Evolutionary conservation across 345 rosid species (phyloP).

Genomic region (Moricandia arvensis): DNA sequence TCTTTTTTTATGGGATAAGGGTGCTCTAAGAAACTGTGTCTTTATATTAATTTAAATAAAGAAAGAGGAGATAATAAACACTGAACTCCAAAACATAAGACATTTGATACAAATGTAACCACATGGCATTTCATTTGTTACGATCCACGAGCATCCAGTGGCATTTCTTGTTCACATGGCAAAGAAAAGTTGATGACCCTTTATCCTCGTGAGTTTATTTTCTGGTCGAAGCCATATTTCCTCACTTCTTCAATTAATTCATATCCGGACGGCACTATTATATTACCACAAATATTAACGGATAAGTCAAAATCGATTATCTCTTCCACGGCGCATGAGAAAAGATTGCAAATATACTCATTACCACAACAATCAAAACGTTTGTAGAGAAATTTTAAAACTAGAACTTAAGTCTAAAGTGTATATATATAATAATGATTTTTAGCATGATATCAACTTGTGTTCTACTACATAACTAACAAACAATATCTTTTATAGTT

Average conservation of each 20-base stretch:
- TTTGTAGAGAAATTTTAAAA: background rate
- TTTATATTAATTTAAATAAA: background rate
- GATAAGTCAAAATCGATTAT: background rate
- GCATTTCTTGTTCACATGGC: constrained; percentile 27
- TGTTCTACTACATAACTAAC: background rate
- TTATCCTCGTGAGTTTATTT: constrained; percentile 19
- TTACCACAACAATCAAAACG: background rate
- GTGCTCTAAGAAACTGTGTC: too few relatives aligned
- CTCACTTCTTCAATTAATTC: constrained; percentile 18
- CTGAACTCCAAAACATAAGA: background rate
- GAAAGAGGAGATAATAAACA: background rate
- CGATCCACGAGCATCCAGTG: constrained; percentile 17
- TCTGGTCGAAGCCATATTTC: constrained; percentile 15
- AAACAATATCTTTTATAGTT: background rate
- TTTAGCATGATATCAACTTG: too few relatives aligned
- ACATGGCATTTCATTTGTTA: constrained; percentile 1
- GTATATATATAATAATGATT: background rate
- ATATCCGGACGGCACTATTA: constrained; percentile 4
- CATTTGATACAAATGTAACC: constrained; percentile 12
- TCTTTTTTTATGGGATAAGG: too few relatives aligned
- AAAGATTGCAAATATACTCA: background rate
- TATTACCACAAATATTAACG: background rate
- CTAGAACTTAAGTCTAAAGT: background rate
- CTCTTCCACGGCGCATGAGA: constrained; percentile 1
- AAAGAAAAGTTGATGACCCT: constrained; percentile 18